Percentiles rank a stretch among this genome's conserved stretches.
phyloP scores from a whole-genome alignment of 1,284 basidiomycete species.

The Amylostereum areolatum region DNA sequence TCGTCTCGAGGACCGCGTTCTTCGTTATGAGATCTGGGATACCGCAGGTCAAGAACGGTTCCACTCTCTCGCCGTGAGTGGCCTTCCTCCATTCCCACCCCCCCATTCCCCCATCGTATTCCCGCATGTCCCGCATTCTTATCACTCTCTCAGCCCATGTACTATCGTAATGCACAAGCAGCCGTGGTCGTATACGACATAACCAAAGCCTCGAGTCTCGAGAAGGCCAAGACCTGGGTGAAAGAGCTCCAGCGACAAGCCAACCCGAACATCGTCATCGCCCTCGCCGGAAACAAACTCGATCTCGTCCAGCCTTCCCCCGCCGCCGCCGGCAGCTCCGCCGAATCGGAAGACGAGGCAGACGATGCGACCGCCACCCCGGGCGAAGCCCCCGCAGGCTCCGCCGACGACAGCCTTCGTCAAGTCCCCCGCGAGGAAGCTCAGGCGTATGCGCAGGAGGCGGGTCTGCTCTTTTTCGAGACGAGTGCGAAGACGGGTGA shows the following conservation, averaged over 20 bases:
- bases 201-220: conserved; percentile 88
- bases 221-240: conserved; percentile 99
- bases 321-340: conserved; percentile 42
- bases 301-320: conserved; percentile 79
- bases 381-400: conserved; percentile 42
- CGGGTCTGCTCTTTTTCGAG: conserved; percentile 93
- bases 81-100: conserved; percentile 11
- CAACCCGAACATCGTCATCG: conserved; percentile 98
- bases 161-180: conserved; percentile 98
- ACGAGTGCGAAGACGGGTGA: conserved; percentile 98
- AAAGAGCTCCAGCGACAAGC: conserved; percentile 99
- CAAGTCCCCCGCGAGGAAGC: conserved; percentile 94
- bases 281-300: conserved; percentile 93
- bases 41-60: conserved; percentile 95
- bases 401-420: conserved; percentile 59
- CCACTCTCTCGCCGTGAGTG: conserved; percentile 80
- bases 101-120: conserved; percentile 3
- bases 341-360: conserved; percentile 64
- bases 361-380: conserved; percentile 86
- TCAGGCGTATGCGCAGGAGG: conserved; percentile 92
- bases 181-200: conserved; percentile 99
- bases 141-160: conserved; percentile 70
- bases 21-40: conserved; percentile 96
- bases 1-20: conserved; percentile 83
- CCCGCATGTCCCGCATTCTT: conserved; percentile 4